phyloP scores from a whole-genome alignment of 2,329 filamentous ascomycete genomes.

The Byssoonygena ceratinophila region DNA sequence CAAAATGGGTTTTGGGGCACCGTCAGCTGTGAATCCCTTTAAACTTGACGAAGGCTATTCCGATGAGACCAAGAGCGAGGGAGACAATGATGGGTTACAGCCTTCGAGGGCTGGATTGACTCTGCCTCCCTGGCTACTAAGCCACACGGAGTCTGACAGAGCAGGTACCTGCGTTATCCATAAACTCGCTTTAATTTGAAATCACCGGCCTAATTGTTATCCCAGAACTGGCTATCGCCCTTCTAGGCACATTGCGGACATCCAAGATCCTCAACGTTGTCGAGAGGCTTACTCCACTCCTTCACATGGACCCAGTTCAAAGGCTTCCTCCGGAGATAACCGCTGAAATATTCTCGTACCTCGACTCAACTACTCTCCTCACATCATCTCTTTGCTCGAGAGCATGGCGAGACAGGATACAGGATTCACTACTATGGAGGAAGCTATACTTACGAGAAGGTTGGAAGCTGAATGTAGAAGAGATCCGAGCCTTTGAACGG shows the following conservation, averaged over 20 bases:
- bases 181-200: background rate
- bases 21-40: conserved; percentile 34
- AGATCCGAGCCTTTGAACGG: conserved; percentile 58
- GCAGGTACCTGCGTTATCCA: conserved; percentile 38
- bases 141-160: conserved; percentile 44
- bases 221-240: conserved; percentile 66
- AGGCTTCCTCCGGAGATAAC: conserved; percentile 85
- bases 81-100: conserved; percentile 32
- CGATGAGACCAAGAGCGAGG: conserved; percentile 52
- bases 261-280: conserved; percentile 71
- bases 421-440: conserved; percentile 81
- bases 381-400: conserved; percentile 68
- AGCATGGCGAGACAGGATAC: conserved; percentile 67
- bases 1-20: conserved; percentile 22
- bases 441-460: conserved; percentile 73
- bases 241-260: conserved; percentile 69
- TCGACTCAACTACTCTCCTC: conserved; percentile 70
- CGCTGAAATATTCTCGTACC: conserved; percentile 74
- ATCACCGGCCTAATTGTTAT: background rate
- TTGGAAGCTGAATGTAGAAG: conserved; percentile 61
- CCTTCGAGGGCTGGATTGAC: conserved; percentile 26
- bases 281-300: conserved; percentile 64
- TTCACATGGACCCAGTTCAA: conserved; percentile 85
- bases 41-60: conserved; percentile 79
- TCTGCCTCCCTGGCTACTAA: conserved; percentile 47